phyloP scores from a whole-genome alignment of 2,329 filamentous ascomycete genomes.

The Alternaria ventricosa region DNA sequence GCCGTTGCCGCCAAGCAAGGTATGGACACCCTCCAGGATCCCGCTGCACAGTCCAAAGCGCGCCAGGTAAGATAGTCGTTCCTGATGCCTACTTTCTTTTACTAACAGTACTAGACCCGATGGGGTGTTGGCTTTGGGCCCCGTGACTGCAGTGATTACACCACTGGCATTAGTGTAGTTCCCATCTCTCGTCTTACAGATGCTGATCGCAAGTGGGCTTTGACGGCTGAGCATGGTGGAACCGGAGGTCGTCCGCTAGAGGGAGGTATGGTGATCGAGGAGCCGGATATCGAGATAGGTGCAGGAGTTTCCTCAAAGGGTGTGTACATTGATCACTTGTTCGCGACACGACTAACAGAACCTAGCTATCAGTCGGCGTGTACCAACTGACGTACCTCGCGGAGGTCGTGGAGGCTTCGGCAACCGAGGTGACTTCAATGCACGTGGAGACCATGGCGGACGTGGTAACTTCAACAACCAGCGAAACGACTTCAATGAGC shows the following conservation, averaged over 20 bases:
- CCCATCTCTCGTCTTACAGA: slow-evolving; percentile 93
- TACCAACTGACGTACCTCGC: slow-evolving; percentile 41
- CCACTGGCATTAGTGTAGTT: slow-evolving; percentile 88
- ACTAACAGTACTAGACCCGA: slow-evolving; percentile 69
- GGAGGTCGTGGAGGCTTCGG: slow-evolving; percentile 22
- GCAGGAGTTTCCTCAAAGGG: slow-evolving; percentile 95
- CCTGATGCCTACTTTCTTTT: not conserved
- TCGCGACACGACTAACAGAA: slow-evolving; percentile 15
- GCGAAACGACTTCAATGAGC: slow-evolving; percentile 8
- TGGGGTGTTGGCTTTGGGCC: slow-evolving; percentile 99
- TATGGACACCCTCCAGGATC: slow-evolving; percentile 80
- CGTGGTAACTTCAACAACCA: slow-evolving; percentile 28
- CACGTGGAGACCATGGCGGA: slow-evolving; percentile 19
- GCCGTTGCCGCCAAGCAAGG: slow-evolving; percentile 83
- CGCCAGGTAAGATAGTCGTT: slow-evolving; percentile 45
- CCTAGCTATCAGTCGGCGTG: slow-evolving; percentile 44
- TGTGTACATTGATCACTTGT: slow-evolving; percentile 25
- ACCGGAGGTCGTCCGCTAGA: slow-evolving; percentile 84
- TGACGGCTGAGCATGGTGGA: slow-evolving; percentile 91
- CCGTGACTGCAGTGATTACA: slow-evolving; percentile 95
- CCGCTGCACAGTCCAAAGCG: slow-evolving; percentile 71
- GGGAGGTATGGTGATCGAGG: slow-evolving; percentile 86
- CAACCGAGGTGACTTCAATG: slow-evolving; percentile 6
- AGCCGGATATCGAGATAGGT: slow-evolving; percentile 98
- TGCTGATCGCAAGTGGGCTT: slow-evolving; percentile 95